Evolutionary conservation across 2,329 filamentous ascomycete genomes (phyloP).

Genomic region (Curvularia lunata): DNA sequence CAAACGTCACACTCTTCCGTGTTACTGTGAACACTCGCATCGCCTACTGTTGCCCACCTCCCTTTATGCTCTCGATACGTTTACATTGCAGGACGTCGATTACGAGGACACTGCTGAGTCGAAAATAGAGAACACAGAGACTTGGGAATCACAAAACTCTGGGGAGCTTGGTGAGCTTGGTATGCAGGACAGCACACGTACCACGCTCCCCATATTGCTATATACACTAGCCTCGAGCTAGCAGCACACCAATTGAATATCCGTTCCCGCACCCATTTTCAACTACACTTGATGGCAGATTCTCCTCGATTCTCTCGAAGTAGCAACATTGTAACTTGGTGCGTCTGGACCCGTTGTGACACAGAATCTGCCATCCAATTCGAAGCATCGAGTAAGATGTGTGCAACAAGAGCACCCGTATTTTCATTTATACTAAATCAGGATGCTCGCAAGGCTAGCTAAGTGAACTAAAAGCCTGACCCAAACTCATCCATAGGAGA

Average conservation of each 20-base stretch:
- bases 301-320: neutral
- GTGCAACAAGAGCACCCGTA: neutral
- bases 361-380: neutral
- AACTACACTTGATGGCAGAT: neutral
- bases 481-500: neutral
- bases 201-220: constrained; percentile 1
- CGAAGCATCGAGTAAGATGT: neutral
- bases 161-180: constrained; percentile 8
- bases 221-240: constrained; percentile 7
- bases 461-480: neutral
- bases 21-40: constrained; percentile 1
- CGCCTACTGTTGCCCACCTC: neutral
- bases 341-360: neutral
- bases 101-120: neutral
- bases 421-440: neutral
- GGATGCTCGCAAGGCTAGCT: neutral
- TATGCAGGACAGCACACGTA: constrained; percentile 4
- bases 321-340: neutral
- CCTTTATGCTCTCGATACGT: neutral
- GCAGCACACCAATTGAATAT: neutral
- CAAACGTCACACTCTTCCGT: constrained; percentile 5
- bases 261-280: neutral
- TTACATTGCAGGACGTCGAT: neutral
- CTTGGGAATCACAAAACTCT: constrained; percentile 6
- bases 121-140: neutral